Conservation (phyloP, 2,329 filamentous ascomycete species). For the Didymella pinodella region DNA sequence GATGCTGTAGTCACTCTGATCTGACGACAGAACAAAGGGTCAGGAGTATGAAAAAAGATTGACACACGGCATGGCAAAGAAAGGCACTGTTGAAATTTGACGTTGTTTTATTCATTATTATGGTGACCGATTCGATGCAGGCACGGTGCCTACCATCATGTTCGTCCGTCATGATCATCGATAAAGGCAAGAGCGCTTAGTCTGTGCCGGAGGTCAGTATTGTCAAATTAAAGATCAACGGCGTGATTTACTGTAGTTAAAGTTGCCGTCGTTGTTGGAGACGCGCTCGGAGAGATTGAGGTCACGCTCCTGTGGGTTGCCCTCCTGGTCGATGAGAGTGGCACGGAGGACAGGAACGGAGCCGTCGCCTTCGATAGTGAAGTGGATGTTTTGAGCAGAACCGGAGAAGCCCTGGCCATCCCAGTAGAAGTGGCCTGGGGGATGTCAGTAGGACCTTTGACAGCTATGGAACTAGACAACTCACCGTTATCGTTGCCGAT, state of each 20-base stretch:
- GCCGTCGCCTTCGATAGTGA: conserved; percentile 61
- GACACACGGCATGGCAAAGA: background rate
- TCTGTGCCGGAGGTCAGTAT: conserved; percentile 4
- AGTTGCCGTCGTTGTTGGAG: conserved; percentile 59
- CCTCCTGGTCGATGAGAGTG: conserved; percentile 53
- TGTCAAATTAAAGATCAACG: background rate
- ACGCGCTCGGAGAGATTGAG: conserved; percentile 66
- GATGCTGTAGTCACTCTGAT: background rate
- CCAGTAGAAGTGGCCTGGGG: conserved; percentile 57
- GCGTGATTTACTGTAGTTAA: conserved; percentile 27
- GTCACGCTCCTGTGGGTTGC: conserved; percentile 54
- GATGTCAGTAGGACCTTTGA: background rate
- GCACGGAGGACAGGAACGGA: conserved; percentile 63
- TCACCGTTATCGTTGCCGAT: conserved; percentile 63
- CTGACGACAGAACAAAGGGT: background rate
- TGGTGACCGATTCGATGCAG: conserved; percentile 1
- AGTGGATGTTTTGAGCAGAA: conserved; percentile 57
- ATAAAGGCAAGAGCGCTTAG: conserved; percentile 5
- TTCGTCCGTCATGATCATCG: conserved; percentile 1
- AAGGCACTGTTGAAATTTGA: conserved; percentile 11
- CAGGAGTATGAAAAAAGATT: background rate
- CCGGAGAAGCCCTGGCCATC: conserved; percentile 57
- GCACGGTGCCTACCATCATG: background rate
- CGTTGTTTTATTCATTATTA: conserved; percentile 20
- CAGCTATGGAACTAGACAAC: background rate